A percentile compares a stretch with the other conserved stretches of the same genome.
Evolutionary conservation across 192 early-diverging fungal genomes (phyloP).

Genomic region (Backusella sp.): DNA sequence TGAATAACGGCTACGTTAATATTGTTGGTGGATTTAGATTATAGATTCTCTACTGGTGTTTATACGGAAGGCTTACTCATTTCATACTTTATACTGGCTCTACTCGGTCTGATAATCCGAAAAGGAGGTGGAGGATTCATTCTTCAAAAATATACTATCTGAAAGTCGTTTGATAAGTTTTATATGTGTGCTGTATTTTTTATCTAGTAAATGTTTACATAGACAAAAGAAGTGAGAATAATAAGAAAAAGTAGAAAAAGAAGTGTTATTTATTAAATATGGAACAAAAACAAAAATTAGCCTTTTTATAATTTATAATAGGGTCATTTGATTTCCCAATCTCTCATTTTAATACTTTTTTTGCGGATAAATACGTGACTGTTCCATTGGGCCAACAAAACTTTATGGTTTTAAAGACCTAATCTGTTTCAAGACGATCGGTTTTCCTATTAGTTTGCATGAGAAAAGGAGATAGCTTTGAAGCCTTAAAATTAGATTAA

Average conservation of each 20-base stretch:
- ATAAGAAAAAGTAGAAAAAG: background rate
- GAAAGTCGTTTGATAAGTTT: background rate
- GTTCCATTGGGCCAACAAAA: background rate
- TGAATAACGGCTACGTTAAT: constrained; percentile 47
- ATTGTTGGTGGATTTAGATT: constrained; percentile 10
- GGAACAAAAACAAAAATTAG: background rate
- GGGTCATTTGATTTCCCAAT: background rate
- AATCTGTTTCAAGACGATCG: background rate
- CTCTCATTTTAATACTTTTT: background rate
- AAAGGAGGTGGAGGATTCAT: constrained; percentile 1
- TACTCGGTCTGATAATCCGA: constrained; percentile 1
- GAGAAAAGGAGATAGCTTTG: background rate
- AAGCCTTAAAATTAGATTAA: background rate
- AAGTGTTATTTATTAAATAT: background rate
- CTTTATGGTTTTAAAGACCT: background rate
- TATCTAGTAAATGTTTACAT: background rate
- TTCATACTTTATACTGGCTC: constrained; percentile 5
- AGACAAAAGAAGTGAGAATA: background rate
- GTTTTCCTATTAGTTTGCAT: background rate
- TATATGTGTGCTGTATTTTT: background rate
- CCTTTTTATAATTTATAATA: constrained; percentile 11
- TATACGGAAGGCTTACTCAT: background rate
- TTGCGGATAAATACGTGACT: background rate
- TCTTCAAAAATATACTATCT: background rate
- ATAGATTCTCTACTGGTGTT: background rate